A percentile compares a stretch with the other conserved stretches of the same genome.
Evolutionary conservation across 225 moss, liverwort and hornwort genomes (phyloP).

Genomic region (Asterella californica): DNA sequence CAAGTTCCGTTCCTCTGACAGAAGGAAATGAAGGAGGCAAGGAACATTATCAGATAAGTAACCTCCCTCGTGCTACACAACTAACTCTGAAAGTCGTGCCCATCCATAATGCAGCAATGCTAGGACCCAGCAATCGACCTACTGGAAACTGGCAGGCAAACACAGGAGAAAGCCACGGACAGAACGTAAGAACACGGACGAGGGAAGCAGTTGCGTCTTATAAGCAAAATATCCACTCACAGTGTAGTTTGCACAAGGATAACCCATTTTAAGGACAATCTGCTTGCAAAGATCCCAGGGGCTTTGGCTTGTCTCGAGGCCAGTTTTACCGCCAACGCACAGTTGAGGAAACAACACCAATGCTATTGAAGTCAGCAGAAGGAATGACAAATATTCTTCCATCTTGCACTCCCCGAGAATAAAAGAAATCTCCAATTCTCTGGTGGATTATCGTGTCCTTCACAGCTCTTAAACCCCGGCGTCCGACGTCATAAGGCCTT

Average conservation of each 20-base stretch:
- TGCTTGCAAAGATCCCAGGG: slow-evolving; percentile 31
- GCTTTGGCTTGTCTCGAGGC: not conserved
- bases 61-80: too few relatives aligned
- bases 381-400: not conserved
- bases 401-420: not conserved
- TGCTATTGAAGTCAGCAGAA: not conserved
- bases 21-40: too few relatives aligned
- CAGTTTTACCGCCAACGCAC: not conserved
- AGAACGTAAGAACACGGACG: not conserved
- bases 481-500: not conserved
- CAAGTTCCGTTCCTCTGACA: too few relatives aligned
- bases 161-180: not conserved
- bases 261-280: slow-evolving; percentile 28
- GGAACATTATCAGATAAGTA: not conserved
- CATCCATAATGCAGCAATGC: not conserved
- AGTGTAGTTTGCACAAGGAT: slow-evolving; percentile 39
- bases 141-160: not conserved
- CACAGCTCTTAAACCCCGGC: not conserved
- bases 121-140: not conserved
- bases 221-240: slow-evolving; percentile 15
- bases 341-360: not conserved
- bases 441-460: not conserved
- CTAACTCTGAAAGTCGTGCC: not conserved
- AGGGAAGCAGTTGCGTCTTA: not conserved
- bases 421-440: not conserved